These are phyloP conservation scores for Lactarius deliciosus DNA, from an alignment of 768 basidiomycete species.

Conservation along the genomic window DNA sequence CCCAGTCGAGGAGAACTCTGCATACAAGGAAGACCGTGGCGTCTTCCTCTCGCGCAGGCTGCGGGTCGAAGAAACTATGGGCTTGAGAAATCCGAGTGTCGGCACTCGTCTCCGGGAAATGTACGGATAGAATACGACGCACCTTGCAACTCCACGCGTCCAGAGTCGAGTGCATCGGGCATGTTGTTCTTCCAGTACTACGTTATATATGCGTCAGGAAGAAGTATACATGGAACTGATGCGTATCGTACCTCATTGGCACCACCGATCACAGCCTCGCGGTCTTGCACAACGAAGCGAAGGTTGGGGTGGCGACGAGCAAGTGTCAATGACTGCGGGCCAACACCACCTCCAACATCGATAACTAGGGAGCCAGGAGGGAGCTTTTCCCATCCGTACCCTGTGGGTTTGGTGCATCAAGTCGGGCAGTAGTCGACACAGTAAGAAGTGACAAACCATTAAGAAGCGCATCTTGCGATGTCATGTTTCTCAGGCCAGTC, in stretches of 20 bases:
- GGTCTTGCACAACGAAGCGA: too few relatives aligned
- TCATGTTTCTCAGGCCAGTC: conserved; percentile 30
- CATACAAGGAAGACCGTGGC: neutral
- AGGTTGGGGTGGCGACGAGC: too few relatives aligned
- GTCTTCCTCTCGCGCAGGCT: neutral
- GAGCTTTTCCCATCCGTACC: neutral
- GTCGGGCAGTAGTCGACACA: too few relatives aligned
- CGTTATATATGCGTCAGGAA: neutral
- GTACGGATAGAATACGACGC: neutral
- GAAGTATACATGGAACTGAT: neutral
- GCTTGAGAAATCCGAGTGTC: neutral
- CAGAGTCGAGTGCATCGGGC: too few relatives aligned
- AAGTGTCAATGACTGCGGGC: too few relatives aligned
- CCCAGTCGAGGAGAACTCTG: neutral
- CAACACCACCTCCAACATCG: too few relatives aligned
- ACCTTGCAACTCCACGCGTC: neutral
- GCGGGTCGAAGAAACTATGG: neutral
- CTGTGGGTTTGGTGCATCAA: neutral
- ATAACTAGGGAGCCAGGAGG: too few relatives aligned
- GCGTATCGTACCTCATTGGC: neutral
- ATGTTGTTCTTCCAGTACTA: conserved; percentile 1
- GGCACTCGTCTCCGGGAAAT: neutral
- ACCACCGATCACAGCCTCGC: neutral
- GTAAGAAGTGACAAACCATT: neutral
- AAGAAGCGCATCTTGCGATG: neutral